A percentile compares a stretch with the other conserved stretches of the same genome.
Conservation (phyloP, 768 basidiomycete genomes). For the Tricholoma furcatifolium region DNA sequence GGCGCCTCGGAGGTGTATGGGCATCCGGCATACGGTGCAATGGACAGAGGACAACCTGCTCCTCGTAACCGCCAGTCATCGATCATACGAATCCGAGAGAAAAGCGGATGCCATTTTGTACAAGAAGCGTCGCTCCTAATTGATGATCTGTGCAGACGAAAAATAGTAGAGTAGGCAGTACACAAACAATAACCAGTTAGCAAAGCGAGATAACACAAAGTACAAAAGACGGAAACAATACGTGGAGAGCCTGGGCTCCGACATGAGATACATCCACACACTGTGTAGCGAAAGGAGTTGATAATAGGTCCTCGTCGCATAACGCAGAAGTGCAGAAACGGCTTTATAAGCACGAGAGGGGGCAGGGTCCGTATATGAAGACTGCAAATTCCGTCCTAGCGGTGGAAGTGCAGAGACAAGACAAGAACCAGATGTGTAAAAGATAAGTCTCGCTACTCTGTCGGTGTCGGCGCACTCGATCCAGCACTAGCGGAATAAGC, state of each 20-base stretch:
- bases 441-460: constrained; percentile 4
- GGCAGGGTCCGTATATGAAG: not conserved
- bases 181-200: constrained; percentile 2
- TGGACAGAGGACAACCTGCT: not conserved
- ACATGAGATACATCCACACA: not conserved
- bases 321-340: not conserved
- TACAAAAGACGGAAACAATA: not conserved
- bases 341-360: not conserved
- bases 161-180: not conserved
- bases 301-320: not conserved
- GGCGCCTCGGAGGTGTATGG: constrained; percentile 19
- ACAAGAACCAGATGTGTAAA: not conserved
- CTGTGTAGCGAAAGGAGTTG: not conserved
- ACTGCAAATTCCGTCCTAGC: not conserved
- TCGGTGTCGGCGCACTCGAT: constrained; percentile 7
- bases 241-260: not conserved
- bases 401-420: not conserved
- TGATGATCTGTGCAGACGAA: constrained; percentile 1
- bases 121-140: not conserved
- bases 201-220: not conserved
- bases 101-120: constrained; percentile 1
- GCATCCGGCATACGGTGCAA: constrained; percentile 7
- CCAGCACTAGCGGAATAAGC: constrained; percentile 47
- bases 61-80: not conserved
- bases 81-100: not conserved